These are phyloP conservation scores for Tuber umbilicatum DNA, from an alignment of 495 filamentous ascomycete genomes.

Conservation along the genomic window DNA sequence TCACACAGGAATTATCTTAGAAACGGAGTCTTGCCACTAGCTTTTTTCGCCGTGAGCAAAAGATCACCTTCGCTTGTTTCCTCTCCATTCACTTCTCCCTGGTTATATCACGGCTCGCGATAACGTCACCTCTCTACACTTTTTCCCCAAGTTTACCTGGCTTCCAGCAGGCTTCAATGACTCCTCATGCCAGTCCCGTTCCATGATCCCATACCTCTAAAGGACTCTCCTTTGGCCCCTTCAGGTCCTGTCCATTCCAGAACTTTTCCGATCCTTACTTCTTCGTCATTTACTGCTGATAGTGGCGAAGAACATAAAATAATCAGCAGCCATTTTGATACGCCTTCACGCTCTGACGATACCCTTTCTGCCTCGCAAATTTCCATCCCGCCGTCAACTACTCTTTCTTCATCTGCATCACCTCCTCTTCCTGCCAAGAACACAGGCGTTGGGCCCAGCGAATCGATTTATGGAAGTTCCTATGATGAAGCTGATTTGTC, in stretches of 20 bases:
- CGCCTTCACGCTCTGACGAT: background rate
- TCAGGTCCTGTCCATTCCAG: constrained; percentile 50
- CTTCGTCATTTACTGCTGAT: constrained; percentile 22
- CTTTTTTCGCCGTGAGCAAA: background rate
- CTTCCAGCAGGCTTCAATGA: constrained; percentile 42
- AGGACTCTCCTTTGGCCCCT: constrained; percentile 44
- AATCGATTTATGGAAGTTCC: constrained; percentile 10
- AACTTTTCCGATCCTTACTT: constrained; percentile 32
- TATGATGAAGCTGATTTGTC: constrained; percentile 23
- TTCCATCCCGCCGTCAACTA: constrained; percentile 17
- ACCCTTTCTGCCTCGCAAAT: background rate
- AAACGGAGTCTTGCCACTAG: background rate
- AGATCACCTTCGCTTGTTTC: constrained; percentile 2
- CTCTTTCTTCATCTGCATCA: constrained; percentile 19
- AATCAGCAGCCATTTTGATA: constrained; percentile 2
- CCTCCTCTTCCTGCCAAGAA: constrained; percentile 15
- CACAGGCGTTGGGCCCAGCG: constrained; percentile 12
- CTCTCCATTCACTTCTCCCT: constrained; percentile 7
- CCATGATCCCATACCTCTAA: constrained; percentile 43
- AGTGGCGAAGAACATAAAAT: constrained; percentile 21
- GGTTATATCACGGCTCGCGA: constrained; percentile 34
- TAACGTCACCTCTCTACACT: constrained; percentile 35
- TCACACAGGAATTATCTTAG: background rate
- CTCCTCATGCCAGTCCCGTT: constrained; percentile 43
- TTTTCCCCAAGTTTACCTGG: constrained; percentile 32